Conservation (phyloP, 495 filamentous ascomycete genomes). For the Penicillium bialowiezense region DNA sequence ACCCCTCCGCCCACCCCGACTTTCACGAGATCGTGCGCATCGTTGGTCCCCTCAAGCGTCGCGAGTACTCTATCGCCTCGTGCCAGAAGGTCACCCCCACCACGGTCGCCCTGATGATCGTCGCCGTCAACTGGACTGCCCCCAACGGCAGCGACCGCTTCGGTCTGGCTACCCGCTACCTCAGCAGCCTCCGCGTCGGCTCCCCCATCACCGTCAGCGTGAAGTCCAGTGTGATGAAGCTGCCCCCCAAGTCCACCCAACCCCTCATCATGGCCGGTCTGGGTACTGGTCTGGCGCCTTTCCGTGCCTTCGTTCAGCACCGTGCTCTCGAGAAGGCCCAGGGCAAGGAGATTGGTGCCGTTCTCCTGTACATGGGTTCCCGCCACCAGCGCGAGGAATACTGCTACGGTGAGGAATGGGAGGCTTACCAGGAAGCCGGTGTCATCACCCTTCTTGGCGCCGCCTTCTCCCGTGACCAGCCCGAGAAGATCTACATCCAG, state of each 20-base stretch:
- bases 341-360: constrained; percentile 89
- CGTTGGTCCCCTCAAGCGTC: constrained; percentile 86
- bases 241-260: constrained; percentile 77
- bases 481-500: constrained; percentile 98
- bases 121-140: constrained; percentile 94
- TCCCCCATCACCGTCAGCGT: constrained; percentile 82
- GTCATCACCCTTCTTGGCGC: constrained; percentile 91
- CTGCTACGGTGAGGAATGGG: constrained; percentile 98
- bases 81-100: constrained; percentile 88
- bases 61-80: constrained; percentile 97
- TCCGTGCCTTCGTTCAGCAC: constrained; percentile 97
- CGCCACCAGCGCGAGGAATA: constrained; percentile 98
- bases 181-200: constrained; percentile 70
- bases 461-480: constrained; percentile 95
- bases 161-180: constrained; percentile 88
- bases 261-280: constrained; percentile 99
- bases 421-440: constrained; percentile 92
- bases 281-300: constrained; percentile 95
- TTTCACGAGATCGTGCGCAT: constrained; percentile 92
- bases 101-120: constrained; percentile 90
- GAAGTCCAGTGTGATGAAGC: constrained; percentile 97
- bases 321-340: constrained; percentile 94
- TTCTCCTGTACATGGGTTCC: constrained; percentile 94
- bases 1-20: constrained; percentile 79
- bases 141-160: constrained; percentile 83